phyloP scores from a whole-genome alignment of 345 rosid genomes.

The Arabis alpina region DNA sequence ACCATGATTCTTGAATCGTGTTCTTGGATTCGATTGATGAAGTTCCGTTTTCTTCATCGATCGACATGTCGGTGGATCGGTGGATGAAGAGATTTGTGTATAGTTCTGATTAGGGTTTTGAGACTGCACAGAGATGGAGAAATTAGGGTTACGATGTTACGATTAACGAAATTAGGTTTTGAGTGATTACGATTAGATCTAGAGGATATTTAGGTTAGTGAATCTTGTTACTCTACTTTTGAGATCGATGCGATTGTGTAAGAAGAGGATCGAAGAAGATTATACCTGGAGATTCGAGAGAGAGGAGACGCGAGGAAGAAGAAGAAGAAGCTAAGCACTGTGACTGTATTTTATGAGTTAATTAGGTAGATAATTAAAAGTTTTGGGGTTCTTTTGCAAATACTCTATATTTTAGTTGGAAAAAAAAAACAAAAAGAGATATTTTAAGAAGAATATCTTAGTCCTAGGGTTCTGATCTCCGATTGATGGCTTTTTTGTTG shows the following conservation, averaged over 20 bases:
- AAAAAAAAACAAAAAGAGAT: too few species aligned
- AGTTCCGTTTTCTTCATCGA: conserved; percentile 54
- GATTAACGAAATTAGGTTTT: conserved; percentile 8
- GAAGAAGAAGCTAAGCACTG: background rate
- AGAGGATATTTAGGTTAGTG: background rate
- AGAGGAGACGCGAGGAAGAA: conserved; percentile 12
- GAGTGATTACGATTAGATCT: conserved; percentile 11
- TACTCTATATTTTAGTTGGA: too few species aligned
- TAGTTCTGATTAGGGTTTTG: background rate
- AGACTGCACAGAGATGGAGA: background rate
- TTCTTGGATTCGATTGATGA: conserved; percentile 39
- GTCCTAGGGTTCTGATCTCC: too few species aligned
- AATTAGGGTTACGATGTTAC: conserved; percentile 12
- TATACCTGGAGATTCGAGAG: conserved; percentile 16
- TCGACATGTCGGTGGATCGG: conserved; percentile 42
- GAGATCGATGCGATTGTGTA: background rate
- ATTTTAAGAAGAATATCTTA: too few species aligned
- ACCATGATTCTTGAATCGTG: conserved; percentile 47
- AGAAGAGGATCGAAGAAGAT: conserved; percentile 20
- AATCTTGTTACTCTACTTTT: background rate
- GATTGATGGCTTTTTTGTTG: too few species aligned
- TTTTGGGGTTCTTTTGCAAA: too few species aligned
- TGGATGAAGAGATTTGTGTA: too few species aligned
- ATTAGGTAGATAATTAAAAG: too few species aligned
- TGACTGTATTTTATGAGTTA: too few species aligned